A percentile compares a stretch with the other conserved stretches of the same genome.
Conservation (phyloP, 2,329 filamentous ascomycete genomes). For the Xylariaceae sp. region DNA sequence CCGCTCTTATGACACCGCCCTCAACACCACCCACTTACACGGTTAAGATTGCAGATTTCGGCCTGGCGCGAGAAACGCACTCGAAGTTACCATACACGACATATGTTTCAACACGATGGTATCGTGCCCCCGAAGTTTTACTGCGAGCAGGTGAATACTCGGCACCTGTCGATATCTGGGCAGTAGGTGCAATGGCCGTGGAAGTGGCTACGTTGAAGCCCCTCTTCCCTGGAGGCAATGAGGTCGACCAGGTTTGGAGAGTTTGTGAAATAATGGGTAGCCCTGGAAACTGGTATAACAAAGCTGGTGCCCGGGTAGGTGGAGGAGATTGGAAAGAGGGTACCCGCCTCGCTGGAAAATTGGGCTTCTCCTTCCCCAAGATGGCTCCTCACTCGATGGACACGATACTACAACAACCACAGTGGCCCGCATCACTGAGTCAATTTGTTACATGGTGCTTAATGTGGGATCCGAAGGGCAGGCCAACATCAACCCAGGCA, state of each 20-base stretch:
- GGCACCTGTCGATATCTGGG: slow-evolving; percentile 97
- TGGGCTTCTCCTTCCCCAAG: slow-evolving; percentile 98
- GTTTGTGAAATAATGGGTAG: slow-evolving; percentile 99
- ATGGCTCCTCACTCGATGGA: slow-evolving; percentile 98
- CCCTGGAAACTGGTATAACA: slow-evolving; percentile 97
- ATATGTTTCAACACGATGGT: slow-evolving; percentile 97
- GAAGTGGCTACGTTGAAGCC: slow-evolving; percentile 96
- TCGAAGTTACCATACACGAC: slow-evolving; percentile 96
- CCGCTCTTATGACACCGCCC: slow-evolving; percentile 85
- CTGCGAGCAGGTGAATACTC: slow-evolving; percentile 94
- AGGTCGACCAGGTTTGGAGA: slow-evolving; percentile 98
- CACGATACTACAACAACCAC: slow-evolving; percentile 81
- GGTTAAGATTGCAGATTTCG: slow-evolving; percentile 98
- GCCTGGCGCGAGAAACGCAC: slow-evolving; percentile 93
- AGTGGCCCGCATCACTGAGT: slow-evolving; percentile 84
- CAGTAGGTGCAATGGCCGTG: slow-evolving; percentile 96
- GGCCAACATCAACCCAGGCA: slow-evolving; percentile 91
- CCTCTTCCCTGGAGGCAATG: slow-evolving; percentile 93
- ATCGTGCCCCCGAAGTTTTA: slow-evolving; percentile 91
- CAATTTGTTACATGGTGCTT: slow-evolving; percentile 98
- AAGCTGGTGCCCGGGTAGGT: slow-evolving; percentile 78
- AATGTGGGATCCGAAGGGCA: slow-evolving; percentile 94
- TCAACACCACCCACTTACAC: slow-evolving; percentile 91
- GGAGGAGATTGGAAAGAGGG: slow-evolving; percentile 98
- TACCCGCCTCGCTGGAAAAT: slow-evolving; percentile 84